These are phyloP conservation scores for Aspergillus funiculosus DNA, from an alignment of 495 filamentous ascomycete genomes.

Conservation along the genomic window DNA sequence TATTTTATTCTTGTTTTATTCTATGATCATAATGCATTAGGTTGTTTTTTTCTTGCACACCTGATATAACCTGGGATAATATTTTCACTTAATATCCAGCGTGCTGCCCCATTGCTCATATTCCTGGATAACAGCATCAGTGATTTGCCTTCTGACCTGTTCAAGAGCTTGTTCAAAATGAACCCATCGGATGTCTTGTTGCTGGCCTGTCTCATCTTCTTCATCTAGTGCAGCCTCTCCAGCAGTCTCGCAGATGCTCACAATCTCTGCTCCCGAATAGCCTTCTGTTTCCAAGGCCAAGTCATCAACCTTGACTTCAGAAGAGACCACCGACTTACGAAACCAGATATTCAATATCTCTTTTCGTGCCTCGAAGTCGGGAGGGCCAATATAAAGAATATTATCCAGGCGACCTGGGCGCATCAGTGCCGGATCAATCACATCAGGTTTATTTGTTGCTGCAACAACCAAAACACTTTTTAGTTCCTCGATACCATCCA, in stretches of 20 bases:
- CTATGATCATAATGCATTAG: too few relatives aligned
- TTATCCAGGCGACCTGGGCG: slow-evolving; percentile 84
- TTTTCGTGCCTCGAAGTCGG: slow-evolving; percentile 64
- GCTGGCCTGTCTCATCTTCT: slow-evolving; percentile 40
- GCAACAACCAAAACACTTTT: slow-evolving; percentile 86
- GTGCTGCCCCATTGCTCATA: slow-evolving; percentile 58
- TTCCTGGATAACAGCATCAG: slow-evolving; percentile 53
- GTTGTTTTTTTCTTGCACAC: too few relatives aligned
- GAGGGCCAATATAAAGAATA: slow-evolving; percentile 84
- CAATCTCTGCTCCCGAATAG: slow-evolving; percentile 85
- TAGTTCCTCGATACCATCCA: slow-evolving; percentile 88
- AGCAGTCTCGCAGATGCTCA: slow-evolving; percentile 68
- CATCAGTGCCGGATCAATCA: slow-evolving; percentile 78
- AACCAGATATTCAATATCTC: slow-evolving; percentile 70
- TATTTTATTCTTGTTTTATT: too few relatives aligned
- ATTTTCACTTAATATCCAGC: slow-evolving; percentile 24
- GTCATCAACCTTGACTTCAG: slow-evolving; percentile 59
- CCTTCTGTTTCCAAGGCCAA: slow-evolving; percentile 71
- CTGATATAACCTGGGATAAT: too few relatives aligned
- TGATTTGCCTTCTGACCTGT: slow-evolving; percentile 63
- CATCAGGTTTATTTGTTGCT: slow-evolving; percentile 87
- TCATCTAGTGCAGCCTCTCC: slow-evolving; percentile 54
- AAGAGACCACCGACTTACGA: slow-evolving; percentile 51
- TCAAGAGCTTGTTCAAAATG: slow-evolving; percentile 61
- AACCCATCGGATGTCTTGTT: slow-evolving; percentile 49